phyloP scores from a whole-genome alignment of 192 early-diverging fungal species.

The Coemansia sp. region DNA sequence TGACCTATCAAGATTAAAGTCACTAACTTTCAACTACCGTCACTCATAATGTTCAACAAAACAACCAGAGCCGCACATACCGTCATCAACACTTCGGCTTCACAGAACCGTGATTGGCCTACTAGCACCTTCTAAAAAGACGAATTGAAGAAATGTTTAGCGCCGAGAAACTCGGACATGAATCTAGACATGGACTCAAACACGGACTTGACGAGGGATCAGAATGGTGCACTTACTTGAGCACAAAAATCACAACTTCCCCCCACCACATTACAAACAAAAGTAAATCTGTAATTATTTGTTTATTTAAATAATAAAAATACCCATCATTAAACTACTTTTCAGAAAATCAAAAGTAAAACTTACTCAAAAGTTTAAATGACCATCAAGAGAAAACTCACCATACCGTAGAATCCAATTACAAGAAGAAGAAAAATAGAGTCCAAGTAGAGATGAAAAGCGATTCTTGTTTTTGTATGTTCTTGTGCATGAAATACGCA shows the following conservation, averaged over 20 bases:
- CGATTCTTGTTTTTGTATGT: background rate
- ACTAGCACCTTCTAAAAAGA: background rate
- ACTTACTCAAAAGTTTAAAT: background rate
- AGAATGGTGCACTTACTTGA: background rate
- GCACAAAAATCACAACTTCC: background rate
- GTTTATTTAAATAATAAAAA: background rate
- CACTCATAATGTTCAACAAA: background rate
- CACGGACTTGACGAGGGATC: background rate
- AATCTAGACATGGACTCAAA: background rate
- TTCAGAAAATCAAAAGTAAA: background rate
- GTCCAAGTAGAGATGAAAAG: background rate
- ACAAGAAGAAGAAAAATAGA: background rate
- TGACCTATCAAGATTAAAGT: background rate
- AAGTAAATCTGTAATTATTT: background rate
- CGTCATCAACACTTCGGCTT: background rate
- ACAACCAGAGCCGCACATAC: background rate
- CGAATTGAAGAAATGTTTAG: background rate
- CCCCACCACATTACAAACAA: background rate
- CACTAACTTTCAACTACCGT: background rate
- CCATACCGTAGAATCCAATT: background rate
- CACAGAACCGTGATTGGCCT: background rate
- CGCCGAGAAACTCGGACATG: background rate
- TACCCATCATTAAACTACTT: background rate
- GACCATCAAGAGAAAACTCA: background rate
- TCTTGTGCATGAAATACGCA: background rate